Evolutionary conservation across 495 filamentous ascomycete species (phyloP), one percentile per base, ranked within the genome.

Genomic region (Podospora sp.): DNA sequence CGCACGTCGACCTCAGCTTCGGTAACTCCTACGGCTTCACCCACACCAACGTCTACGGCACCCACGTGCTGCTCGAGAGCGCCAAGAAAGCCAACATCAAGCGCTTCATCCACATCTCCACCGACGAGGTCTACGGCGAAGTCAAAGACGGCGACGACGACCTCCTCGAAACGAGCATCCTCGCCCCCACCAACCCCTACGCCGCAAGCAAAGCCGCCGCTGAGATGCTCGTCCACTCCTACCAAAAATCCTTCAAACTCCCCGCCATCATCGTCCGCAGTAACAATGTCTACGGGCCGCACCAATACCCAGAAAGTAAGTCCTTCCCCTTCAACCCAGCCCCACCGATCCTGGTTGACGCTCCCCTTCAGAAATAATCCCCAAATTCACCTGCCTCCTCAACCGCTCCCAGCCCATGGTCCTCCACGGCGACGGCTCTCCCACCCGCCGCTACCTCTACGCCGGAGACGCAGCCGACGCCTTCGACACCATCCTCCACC

Each of bases 221-320:
- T 20, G 90, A 92, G 77, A 93, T 92, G 90, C 80, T 90, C 63
- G 88, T 92, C n/a, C 83, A 87, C 69, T 88, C 89, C 11, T 93
- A 91, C 74, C 83, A 84, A 70, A 91, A 89, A 77, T 88, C 84
- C 73, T 92, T 90, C 78, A 87, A 87, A 62, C 80, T 92, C 12
- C 89, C 90, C 1, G 84, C 85, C 24, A 88, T 92, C 68, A 88
- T 92, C 66, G 86, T 90, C 50, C 83, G 90, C 22, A 86, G 87
- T 70, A 93, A 92, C 80, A 93, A 93, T 69, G 88, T 93, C 25
- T 92, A 91, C 68, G 91, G 91, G 0, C 91, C 91, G 16, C 88
- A 90, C 73, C 91, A 92, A 73, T 93, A 86, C 70, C 90, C 90
- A 0, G 90, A 93, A 76, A 92, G 90, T 91, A 79, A 74, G 86